These are phyloP conservation scores for Pseudogymnoascus sp. DNA, from an alignment of 2,329 filamentous ascomycete species.

Conservation along the genomic window DNA sequence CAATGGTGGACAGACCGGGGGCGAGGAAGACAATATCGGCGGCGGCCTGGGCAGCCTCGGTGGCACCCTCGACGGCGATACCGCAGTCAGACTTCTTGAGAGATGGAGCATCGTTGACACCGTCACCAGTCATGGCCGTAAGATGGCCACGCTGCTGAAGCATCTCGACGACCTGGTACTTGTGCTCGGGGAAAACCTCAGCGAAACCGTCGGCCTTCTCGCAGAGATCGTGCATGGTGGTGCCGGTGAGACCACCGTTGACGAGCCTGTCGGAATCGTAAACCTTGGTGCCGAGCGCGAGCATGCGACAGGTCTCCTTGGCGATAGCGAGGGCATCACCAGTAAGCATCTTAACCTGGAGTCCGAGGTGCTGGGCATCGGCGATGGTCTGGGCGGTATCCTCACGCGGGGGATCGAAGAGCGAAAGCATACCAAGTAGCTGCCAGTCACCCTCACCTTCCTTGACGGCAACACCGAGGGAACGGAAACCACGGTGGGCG, in stretches of 20 bases:
- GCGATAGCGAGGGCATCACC: constrained; percentile 74
- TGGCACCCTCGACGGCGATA: constrained; percentile 89
- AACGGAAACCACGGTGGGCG: constrained; percentile 72
- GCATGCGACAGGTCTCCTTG: constrained; percentile 77
- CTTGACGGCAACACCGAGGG: constrained; percentile 71
- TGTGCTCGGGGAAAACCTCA: constrained; percentile 91
- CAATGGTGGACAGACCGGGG: constrained; percentile 84
- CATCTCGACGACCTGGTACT: constrained; percentile 91
- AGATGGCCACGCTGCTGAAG: constrained; percentile 89
- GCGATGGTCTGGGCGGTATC: constrained; percentile 73
- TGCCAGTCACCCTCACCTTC: constrained; percentile 69
- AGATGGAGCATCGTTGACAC: constrained; percentile 89
- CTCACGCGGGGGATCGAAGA: constrained; percentile 74
- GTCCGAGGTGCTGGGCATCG: constrained; percentile 68
- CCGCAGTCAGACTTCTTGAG: constrained; percentile 92
- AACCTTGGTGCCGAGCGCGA: constrained; percentile 71
- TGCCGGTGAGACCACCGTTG: constrained; percentile 65
- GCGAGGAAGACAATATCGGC: constrained; percentile 93
- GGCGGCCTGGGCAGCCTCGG: constrained; percentile 82
- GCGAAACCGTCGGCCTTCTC: constrained; percentile 91
- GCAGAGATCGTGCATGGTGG: constrained; percentile 68
- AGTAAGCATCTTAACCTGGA: constrained; percentile 75
- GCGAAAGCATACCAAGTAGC: constrained; percentile 68
- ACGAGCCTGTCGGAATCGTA: constrained; percentile 75
- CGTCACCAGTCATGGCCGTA: constrained; percentile 93